Conservation (phyloP, 1,284 basidiomycete species). For the Heterobasidion occidentale region DNA sequence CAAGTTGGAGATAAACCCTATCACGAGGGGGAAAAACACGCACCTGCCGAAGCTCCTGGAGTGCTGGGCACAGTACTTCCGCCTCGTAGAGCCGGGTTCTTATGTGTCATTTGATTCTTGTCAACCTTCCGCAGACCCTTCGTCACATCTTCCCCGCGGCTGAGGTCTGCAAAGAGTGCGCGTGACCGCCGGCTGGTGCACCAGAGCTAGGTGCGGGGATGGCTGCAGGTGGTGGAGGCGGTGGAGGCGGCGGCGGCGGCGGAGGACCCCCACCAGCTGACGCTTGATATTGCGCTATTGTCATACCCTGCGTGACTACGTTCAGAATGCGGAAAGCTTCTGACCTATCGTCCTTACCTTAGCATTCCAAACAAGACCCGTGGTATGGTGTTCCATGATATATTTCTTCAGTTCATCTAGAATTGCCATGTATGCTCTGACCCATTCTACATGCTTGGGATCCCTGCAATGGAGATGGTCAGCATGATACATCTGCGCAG, state of each 20-base stretch:
- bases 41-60: slow-evolving; percentile 13
- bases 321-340: background rate
- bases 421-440: slow-evolving; percentile 61
- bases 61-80: slow-evolving; percentile 52
- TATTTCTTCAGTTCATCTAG: slow-evolving; percentile 82
- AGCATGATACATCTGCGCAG: background rate
- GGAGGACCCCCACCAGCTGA: slow-evolving; percentile 28
- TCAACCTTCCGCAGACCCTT: slow-evolving; percentile 91
- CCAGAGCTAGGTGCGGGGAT: slow-evolving; percentile 31
- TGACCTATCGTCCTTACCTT: slow-evolving; percentile 38
- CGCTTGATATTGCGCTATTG: slow-evolving; percentile 48
- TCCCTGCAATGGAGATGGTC: slow-evolving; percentile 46
- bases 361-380: slow-evolving; percentile 87
- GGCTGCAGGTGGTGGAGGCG: slow-evolving; percentile 33
- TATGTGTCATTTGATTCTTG: slow-evolving; percentile 96
- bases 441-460: slow-evolving; percentile 87
- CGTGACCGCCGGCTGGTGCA: slow-evolving; percentile 50
- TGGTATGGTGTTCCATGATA: slow-evolving; percentile 82
- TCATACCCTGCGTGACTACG: slow-evolving; percentile 44
- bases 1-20: background rate
- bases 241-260: slow-evolving; percentile 50
- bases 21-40: background rate
- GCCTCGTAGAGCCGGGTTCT: slow-evolving; percentile 85
- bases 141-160: slow-evolving; percentile 87
- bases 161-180: slow-evolving; percentile 93